A percentile compares a stretch with the other conserved stretches of the same genome.
Conservation (phyloP, 805 yeast genomes). For the Cyberlindnera saturnus region DNA sequence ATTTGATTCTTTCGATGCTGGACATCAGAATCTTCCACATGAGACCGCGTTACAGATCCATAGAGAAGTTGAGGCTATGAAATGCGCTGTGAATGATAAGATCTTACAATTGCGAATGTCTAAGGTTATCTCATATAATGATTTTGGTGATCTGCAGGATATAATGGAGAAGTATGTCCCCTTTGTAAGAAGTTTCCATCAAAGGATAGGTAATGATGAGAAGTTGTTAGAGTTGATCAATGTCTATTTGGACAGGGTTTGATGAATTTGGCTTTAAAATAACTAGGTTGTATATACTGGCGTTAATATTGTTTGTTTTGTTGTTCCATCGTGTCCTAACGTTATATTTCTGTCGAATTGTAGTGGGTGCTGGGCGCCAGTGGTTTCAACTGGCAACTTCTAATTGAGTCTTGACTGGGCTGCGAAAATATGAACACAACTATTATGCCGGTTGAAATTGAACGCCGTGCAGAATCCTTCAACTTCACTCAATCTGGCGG, state of each 20-base stretch:
- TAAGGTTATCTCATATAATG: conserved; percentile 14
- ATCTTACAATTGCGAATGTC: conserved; percentile 13
- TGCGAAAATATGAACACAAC: too few species aligned
- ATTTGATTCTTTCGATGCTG: background rate
- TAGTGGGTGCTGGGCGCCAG: too few species aligned
- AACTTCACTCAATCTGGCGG: too few species aligned
- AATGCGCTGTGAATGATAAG: conserved; percentile 15
- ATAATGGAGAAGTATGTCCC: conserved; percentile 14
- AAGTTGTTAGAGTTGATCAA: conserved; percentile 18
- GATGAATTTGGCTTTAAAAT: background rate
- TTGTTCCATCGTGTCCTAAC: too few species aligned
- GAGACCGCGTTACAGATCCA: conserved; percentile 19
- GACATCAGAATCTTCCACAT: background rate
- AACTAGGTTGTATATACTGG: too few species aligned
- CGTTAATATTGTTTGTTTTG: too few species aligned
- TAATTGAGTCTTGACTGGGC: too few species aligned
- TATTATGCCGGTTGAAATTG: too few species aligned
- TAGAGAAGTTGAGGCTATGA: conserved; percentile 19
- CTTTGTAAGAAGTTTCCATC: conserved; percentile 18
- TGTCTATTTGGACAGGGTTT: conserved; percentile 15
- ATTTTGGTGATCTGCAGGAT: conserved; percentile 14
- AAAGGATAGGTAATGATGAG: conserved; percentile 15
- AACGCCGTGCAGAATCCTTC: too few species aligned
- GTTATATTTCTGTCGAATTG: too few species aligned
- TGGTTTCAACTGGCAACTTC: too few species aligned